Evolutionary conservation across 306 rosid species (phyloP), one percentile per base, ranked within the genome.

Genomic region (Quercus cerris): DNA sequence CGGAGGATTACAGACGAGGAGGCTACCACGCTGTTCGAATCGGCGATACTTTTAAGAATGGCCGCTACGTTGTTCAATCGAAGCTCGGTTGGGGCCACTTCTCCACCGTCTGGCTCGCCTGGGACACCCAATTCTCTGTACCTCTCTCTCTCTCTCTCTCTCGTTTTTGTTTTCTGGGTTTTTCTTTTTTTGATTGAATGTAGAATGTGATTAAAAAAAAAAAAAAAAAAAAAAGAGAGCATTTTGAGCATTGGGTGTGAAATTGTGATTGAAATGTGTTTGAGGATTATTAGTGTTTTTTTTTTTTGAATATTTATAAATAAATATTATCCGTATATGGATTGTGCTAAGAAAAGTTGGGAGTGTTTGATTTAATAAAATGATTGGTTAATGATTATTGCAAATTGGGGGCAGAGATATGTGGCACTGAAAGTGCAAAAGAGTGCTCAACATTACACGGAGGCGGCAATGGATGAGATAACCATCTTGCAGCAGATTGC

Each of bases 21-120:
- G 99, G 99, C 6, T 94, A 92, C 89, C 99, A 93, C 87, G 94
- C 98, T 0, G 94, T 94, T 55, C 86, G 94, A 84, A 78, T 94
- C 88, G 95, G 95, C 70, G 98, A 94, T 67, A 51, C 92, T 52
- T 92, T 94, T 80, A 92, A 87, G 81, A 83, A 67, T 52, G 94
- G 94, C 28, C 90, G 91, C 22, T 91, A 94, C 14, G 92, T 88
- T 61, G 91, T 94, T 56, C 97, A 91, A 92, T 90, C 86, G 82
- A 94, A 94, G 87, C 99, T 94, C 58, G 99, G 99, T 28, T 94
- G 97, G 99, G 99, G 99, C 18, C 99, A 94, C 81, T 94, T 94
- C 91, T 94, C 99, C 81, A 92, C 99, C 19, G 97, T 94, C 30
- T 94, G 97, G 97, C 99, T 94, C 79, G 97, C 99, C 25, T 94